These are phyloP conservation scores for Pseudocercospora ulei DNA, from an alignment of 2,329 filamentous ascomycete genomes.

Conservation along the genomic window DNA sequence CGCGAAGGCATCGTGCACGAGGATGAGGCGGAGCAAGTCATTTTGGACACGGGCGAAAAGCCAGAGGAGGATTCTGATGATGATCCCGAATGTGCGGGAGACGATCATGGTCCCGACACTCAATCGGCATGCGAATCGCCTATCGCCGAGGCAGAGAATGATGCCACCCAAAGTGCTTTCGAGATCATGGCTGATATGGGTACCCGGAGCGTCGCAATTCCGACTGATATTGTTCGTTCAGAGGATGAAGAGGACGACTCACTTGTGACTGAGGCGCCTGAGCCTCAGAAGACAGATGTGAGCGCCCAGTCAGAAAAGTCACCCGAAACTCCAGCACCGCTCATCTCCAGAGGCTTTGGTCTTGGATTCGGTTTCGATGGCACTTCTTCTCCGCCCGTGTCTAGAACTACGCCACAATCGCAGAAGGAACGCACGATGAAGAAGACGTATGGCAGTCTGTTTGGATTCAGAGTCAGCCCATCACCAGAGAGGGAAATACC, in stretches of 20 bases:
- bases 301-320: background rate
- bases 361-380: conserved; percentile 23
- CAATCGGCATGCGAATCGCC: background rate
- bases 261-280: background rate
- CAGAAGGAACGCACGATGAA: conserved; percentile 29
- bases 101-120: conserved; percentile 1
- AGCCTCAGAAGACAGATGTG: background rate
- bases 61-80: conserved; percentile 14
- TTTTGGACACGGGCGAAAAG: conserved; percentile 21
- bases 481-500: conserved; percentile 20
- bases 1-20: conserved; percentile 15
- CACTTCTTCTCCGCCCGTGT: conserved; percentile 8
- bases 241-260: no score
- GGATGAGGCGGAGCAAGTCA: conserved; percentile 22
- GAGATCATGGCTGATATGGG: conserved; percentile 5
- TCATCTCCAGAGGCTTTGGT: conserved; percentile 13
- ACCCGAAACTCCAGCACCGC: conserved; percentile 15
- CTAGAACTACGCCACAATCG: conserved; percentile 24
- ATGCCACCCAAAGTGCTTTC: conserved; percentile 1
- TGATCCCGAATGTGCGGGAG: conserved; percentile 11
- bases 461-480: conserved; percentile 28
- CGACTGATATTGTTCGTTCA: no score
- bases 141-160: background rate
- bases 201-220: background rate
- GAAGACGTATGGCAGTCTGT: conserved; percentile 29